A percentile compares a stretch with the other conserved stretches of the same genome.
Conservation (phyloP, 1,284 basidiomycete genomes). For the Rhodotorula mucilaginosa region DNA sequence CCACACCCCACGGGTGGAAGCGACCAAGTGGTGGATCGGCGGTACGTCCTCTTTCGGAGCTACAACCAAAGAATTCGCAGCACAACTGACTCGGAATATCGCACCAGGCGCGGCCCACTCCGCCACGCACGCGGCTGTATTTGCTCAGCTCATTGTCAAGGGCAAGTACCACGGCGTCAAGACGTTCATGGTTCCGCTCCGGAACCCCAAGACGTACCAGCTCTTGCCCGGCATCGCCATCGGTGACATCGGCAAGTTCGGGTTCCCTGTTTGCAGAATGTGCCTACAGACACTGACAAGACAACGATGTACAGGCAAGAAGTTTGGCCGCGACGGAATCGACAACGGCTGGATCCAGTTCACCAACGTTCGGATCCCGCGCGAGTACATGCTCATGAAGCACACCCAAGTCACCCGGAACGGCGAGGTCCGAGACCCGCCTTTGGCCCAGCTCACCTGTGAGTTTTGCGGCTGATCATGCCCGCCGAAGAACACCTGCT, state of each 20-base stretch:
- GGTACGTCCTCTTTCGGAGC: slow-evolving; percentile 10
- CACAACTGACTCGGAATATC: not conserved
- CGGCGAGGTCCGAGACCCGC: slow-evolving; percentile 52
- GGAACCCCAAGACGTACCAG: slow-evolving; percentile 55
- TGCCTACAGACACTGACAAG: too few relatives aligned
- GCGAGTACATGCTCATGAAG: slow-evolving; percentile 61
- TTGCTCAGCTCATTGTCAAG: slow-evolving; percentile 57
- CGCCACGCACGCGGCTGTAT: slow-evolving; percentile 59
- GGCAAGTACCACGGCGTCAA: slow-evolving; percentile 58
- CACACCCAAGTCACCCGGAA: slow-evolving; percentile 58
- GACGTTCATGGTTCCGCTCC: slow-evolving; percentile 59
- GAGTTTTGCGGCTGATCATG: not conserved
- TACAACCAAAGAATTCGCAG: too few relatives aligned
- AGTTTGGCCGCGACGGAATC: slow-evolving; percentile 61
- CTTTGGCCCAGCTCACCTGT: slow-evolving; percentile 57
- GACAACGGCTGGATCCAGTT: slow-evolving; percentile 57
- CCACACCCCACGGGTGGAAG: slow-evolving; percentile 57
- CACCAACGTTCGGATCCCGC: slow-evolving; percentile 58
- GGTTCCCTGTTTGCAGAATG: too few relatives aligned
- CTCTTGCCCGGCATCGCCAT: slow-evolving; percentile 57
- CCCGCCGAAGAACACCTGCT: not conserved
- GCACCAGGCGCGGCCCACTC: slow-evolving; percentile 55
- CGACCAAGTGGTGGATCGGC: slow-evolving; percentile 60
- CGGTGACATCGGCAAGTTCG: slow-evolving; percentile 58
- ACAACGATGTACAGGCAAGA: slow-evolving; percentile 43